phyloP scores from a whole-genome alignment of 257 asterid species.

The Eustoma russellianum region DNA sequence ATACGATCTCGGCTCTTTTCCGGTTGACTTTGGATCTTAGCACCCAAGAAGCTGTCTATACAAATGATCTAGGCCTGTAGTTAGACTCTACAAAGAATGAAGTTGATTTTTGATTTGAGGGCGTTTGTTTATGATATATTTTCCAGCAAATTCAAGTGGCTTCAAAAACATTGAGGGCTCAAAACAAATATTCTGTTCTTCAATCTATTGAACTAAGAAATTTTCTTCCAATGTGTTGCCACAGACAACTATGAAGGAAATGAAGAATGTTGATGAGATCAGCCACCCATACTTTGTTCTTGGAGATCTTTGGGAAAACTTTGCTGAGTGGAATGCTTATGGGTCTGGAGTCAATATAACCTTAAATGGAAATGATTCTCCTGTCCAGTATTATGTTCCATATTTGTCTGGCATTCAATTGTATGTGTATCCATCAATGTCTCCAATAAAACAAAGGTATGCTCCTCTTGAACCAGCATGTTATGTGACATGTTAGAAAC shows the following conservation, averaged over 20 bases:
- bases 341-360: slow-evolving; percentile 87
- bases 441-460: slow-evolving; percentile 42
- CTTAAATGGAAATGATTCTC: slow-evolving; percentile 57
- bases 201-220: too few species aligned
- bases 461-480: background rate
- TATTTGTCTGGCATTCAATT: slow-evolving; percentile 86
- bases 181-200: slow-evolving; percentile 2
- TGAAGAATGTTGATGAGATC: slow-evolving; percentile 43
- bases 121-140: too few species aligned
- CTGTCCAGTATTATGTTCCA: slow-evolving; percentile 83
- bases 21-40: too few species aligned
- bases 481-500: too few species aligned
- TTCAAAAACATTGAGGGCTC: background rate
- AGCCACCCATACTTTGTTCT: slow-evolving; percentile 64
- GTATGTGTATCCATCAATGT: slow-evolving; percentile 53
- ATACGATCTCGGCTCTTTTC: too few species aligned
- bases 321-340: slow-evolving; percentile 91
- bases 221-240: background rate
- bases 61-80: too few species aligned
- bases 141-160: too few species aligned
- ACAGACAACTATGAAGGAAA: slow-evolving; percentile 61
- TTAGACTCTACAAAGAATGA: too few species aligned
- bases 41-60: too few species aligned
- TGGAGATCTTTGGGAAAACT: slow-evolving; percentile 93
- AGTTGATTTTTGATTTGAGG: too few species aligned